These are phyloP conservation scores for Ocimum tenuiflorum DNA, from an alignment of 257 asterid species.

Conservation along the genomic window DNA sequence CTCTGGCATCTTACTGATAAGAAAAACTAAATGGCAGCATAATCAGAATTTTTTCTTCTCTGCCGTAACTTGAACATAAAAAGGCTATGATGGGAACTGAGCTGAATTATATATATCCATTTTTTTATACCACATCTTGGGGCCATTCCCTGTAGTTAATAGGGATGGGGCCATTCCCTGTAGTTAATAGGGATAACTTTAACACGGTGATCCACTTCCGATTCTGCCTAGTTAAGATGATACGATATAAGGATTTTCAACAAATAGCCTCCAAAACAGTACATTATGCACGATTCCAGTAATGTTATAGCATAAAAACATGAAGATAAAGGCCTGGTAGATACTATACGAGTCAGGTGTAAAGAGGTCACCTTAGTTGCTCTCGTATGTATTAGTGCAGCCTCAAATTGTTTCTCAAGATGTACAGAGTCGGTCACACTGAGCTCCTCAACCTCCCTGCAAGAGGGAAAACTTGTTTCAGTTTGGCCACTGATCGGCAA, in stretches of 20 bases:
- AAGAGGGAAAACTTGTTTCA: neutral
- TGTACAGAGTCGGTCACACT: constrained; percentile 34
- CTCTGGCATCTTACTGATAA: neutral
- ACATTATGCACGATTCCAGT: neutral
- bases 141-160: neutral
- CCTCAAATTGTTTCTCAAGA: constrained; percentile 43
- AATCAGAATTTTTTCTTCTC: too few species aligned
- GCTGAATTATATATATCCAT: neutral
- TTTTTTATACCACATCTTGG: neutral
- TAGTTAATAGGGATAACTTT: neutral
- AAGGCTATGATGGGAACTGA: too few species aligned
- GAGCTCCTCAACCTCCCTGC: constrained; percentile 38
- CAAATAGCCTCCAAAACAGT: neutral
- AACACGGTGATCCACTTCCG: neutral
- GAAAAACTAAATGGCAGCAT: neutral
- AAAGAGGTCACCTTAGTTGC: constrained; percentile 31
- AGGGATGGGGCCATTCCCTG: neutral
- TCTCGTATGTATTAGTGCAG: constrained; percentile 44
- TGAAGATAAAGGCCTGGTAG: neutral
- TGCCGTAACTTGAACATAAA: neutral
- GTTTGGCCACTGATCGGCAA: neutral
- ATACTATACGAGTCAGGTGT: neutral
- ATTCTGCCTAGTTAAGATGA: neutral
- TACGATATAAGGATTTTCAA: neutral
- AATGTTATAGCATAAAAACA: neutral